These are phyloP conservation scores for Xylariaceae sp. DNA, from an alignment of 2,329 filamentous ascomycete species.

Conservation along the genomic window DNA sequence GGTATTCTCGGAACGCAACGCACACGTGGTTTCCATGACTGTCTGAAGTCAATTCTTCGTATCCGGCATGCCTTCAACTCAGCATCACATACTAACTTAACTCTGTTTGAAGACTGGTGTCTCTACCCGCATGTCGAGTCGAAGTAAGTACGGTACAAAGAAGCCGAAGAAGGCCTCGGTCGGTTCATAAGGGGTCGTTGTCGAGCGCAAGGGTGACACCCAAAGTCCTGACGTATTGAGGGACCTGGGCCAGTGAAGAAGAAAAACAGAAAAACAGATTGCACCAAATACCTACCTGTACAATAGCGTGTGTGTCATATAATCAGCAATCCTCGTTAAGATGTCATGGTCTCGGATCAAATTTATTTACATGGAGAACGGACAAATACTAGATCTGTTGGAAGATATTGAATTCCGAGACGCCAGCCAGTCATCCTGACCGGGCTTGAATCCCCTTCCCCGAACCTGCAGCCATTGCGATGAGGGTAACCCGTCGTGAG, in stretches of 20 bases:
- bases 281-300: constrained; percentile 19
- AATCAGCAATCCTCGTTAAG: constrained; percentile 15
- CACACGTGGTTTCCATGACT: background rate
- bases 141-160: constrained; percentile 98
- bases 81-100: constrained; percentile 31
- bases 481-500: constrained; percentile 21
- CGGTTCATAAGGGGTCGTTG: constrained; percentile 30
- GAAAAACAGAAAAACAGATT: background rate
- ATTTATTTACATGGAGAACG: constrained; percentile 25
- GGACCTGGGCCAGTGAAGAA: background rate
- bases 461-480: constrained; percentile 13
- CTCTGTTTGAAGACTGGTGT: constrained; percentile 69
- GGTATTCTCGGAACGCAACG: background rate
- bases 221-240: background rate
- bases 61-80: background rate
- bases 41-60: background rate
- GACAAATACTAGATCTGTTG: constrained; percentile 21
- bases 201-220: background rate
- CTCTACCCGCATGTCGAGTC: constrained; percentile 70
- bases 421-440: constrained; percentile 24
- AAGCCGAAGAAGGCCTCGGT: constrained; percentile 81
- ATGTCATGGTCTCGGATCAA: constrained; percentile 9
- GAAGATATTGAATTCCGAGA: constrained; percentile 25
- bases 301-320: constrained; percentile 14
- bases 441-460: constrained; percentile 15